Evolutionary conservation across 768 basidiomycete genomes (phyloP).

Genomic region (Suillus spraguei): DNA sequence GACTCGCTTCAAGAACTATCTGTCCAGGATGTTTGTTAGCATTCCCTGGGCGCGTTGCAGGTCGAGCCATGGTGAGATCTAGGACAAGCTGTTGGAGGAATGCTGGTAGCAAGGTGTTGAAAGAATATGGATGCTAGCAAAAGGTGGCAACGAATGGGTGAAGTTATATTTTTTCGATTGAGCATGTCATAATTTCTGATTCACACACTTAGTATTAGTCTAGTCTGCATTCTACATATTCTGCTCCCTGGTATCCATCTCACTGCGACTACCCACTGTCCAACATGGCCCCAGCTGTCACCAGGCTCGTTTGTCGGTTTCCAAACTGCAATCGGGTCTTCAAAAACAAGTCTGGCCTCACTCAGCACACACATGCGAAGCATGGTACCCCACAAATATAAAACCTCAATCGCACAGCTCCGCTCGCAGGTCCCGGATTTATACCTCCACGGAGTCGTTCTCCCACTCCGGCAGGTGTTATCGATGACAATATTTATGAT

Average conservation of each 20-base stretch:
- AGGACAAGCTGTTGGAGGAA: background rate
- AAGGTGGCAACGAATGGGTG: background rate
- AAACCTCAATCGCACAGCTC: background rate
- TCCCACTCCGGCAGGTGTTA: background rate
- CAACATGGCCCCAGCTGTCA: background rate
- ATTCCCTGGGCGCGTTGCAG: background rate
- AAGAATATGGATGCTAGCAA: background rate
- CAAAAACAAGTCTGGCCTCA: slow-evolving; percentile 8
- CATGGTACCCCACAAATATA: background rate
- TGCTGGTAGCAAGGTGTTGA: background rate
- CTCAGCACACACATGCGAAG: background rate
- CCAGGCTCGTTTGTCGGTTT: background rate
- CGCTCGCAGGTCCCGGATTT: background rate
- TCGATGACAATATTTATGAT: background rate
- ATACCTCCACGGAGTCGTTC: background rate
- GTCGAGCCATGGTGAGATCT: background rate
- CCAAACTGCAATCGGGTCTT: background rate
- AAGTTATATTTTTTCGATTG: background rate
- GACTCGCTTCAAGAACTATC: background rate
- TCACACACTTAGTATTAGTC: background rate
- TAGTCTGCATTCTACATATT: background rate
- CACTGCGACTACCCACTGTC: background rate
- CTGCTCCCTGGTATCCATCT: background rate
- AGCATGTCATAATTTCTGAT: background rate
- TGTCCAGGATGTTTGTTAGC: slow-evolving; percentile 2